Base-by-base conservation (phyloP, 345 rosid species). In the Hypericum androsaemum region DNA sequence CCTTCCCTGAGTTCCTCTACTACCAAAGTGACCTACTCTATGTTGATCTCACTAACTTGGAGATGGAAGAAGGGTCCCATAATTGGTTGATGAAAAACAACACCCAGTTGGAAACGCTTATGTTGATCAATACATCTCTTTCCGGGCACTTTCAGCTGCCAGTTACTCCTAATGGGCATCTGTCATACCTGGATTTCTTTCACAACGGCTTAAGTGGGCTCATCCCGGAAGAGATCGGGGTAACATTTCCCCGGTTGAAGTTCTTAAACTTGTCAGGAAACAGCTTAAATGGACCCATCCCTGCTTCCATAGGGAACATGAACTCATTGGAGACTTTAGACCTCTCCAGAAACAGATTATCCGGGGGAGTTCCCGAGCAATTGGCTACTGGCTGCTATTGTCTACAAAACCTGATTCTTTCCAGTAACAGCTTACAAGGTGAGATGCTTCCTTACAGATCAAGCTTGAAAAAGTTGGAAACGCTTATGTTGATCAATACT, bases 61-160 rank as follows among this genome's bases (percentile, higher is more conserved):
- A 14, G 15, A 46, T 46, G 14, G 22, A 46, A 8, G 50, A 46
- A 13, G 39, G 13, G 3, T 48, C 67, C 28, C 75, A 70, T 6
- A 0, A 4, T 39, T 74, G 78, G 78, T 47, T 70, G 40, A 22
- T 74, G 3, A 10, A n/a, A 11, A 74, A 70, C 54, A 74, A 74
- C 32, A 38, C 61, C 14, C 32, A 35, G 0, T 53, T 74, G 15
- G 13, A 15, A 12, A 0, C 0, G 0, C 40, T 70, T 0, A 0
- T 3, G 2, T 15, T 70, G 2, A 11, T 0, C 0, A 40, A 46
- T 0, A 61, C 39, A 41, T 50, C 51, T 10, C 37, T 70, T 0
- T 10, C 54, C 0, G 62, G 65, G 35, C 39, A n/a, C 40, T 15
- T 73, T 10, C 5, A n/a, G 4, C 44, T 47, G 16, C 56, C 40